phyloP scores from a whole-genome alignment of 257 asterid genomes.

The Oldenlandia corymbosa region DNA sequence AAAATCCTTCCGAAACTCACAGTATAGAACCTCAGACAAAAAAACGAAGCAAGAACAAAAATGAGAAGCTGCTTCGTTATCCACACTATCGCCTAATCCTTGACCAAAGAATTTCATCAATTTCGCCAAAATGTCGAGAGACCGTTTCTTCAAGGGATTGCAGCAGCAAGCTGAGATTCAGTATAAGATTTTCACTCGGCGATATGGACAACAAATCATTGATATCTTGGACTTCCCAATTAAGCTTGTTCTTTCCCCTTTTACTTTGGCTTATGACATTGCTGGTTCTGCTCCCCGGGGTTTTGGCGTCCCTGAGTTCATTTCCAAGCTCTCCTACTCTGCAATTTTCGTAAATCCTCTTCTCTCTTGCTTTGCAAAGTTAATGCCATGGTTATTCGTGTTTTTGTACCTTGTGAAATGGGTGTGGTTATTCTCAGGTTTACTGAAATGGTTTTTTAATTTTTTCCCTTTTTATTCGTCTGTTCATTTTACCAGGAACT shows the following conservation, averaged over 20 bases:
- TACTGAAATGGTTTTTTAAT: neutral
- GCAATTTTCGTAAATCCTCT: slow-evolving; percentile 63
- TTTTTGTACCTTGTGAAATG: neutral
- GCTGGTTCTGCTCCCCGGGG: slow-evolving; percentile 99
- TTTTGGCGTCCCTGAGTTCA: slow-evolving; percentile 87
- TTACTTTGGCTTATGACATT: slow-evolving; percentile 79
- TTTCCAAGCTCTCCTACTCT: slow-evolving; percentile 80
- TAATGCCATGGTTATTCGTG: neutral
- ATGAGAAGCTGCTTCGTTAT: slow-evolving; percentile 10
- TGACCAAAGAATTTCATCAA: neutral
- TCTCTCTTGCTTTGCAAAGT: neutral
- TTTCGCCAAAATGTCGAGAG: slow-evolving; percentile 47
- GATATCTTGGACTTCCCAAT: slow-evolving; percentile 75
- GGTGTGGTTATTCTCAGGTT: neutral
- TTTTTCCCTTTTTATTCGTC: no score
- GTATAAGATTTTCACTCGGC: slow-evolving; percentile 46
- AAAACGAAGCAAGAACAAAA: neutral
- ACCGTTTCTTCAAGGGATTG: slow-evolving; percentile 33
- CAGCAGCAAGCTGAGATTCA: slow-evolving; percentile 45
- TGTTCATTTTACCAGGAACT: no score
- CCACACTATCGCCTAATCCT: neutral
- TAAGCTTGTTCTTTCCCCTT: slow-evolving; percentile 67
- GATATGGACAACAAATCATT: slow-evolving; percentile 59
- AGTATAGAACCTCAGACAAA: slow-evolving; percentile 7
- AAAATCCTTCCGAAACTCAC: neutral